Evolutionary conservation across 2,329 filamentous ascomycete species (phyloP).

Genomic region (Neoarthrinium moseri): DNA sequence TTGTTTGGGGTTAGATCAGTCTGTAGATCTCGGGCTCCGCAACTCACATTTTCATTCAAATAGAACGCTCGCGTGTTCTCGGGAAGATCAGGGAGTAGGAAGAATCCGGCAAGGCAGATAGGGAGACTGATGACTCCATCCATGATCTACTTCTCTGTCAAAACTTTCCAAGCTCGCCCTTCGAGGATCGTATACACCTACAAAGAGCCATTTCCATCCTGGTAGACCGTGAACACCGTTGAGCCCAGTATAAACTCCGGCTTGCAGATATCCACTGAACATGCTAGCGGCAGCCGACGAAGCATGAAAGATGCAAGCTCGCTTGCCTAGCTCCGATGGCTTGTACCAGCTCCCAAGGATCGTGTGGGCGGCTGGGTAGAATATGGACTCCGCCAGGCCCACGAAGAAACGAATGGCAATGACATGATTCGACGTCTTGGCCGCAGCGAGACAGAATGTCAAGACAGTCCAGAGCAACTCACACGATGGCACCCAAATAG

Average conservation of each 20-base stretch:
- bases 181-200: not conserved
- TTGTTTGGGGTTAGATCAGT: not conserved
- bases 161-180: not conserved
- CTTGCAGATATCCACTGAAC: constrained; percentile 57
- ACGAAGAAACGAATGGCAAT: constrained; percentile 43
- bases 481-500: constrained; percentile 40
- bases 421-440: constrained; percentile 32
- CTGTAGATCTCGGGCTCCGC: not conserved
- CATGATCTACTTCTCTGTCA: constrained; percentile 36
- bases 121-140: constrained; percentile 57
- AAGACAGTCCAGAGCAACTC: constrained; percentile 35
- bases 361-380: constrained; percentile 40
- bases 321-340: constrained; percentile 46
- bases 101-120: constrained; percentile 51
- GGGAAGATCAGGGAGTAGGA: constrained; percentile 28
- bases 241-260: constrained; percentile 50
- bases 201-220: constrained; percentile 56
- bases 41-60: constrained; percentile 11
- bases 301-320: constrained; percentile 45
- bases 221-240: constrained; percentile 46
- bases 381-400: constrained; percentile 38
- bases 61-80: constrained; percentile 22
- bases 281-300: constrained; percentile 52
- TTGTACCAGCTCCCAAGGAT: constrained; percentile 45
- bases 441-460: constrained; percentile 30